These are phyloP conservation scores for Nakazawaea peltata DNA, from an alignment of 805 yeast genomes.

Conservation along the genomic window DNA sequence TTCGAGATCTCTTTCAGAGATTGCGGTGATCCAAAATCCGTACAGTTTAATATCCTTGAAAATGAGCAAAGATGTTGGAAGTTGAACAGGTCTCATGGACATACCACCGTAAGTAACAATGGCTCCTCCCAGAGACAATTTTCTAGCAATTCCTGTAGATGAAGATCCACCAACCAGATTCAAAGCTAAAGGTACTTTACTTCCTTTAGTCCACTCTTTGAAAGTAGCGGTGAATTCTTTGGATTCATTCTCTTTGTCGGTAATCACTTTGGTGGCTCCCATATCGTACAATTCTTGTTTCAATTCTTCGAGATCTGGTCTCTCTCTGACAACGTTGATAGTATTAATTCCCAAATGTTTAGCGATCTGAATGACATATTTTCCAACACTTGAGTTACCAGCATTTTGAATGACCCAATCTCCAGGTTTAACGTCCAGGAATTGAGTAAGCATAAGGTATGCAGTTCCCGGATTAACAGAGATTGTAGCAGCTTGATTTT, in stretches of 20 bases:
- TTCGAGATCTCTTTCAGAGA: conserved; percentile 51
- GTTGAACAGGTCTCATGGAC: conserved; percentile 91
- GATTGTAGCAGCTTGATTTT: conserved; percentile 76
- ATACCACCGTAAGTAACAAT: conserved; percentile 94
- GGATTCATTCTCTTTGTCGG: conserved; percentile 76
- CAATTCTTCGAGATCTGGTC: conserved; percentile 64
- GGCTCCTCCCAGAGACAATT: conserved; percentile 64
- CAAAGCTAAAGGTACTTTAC: conserved; percentile 65
- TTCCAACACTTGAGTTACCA: conserved; percentile 92
- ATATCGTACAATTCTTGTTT: conserved; percentile 42
- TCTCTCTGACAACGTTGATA: conserved; percentile 79
- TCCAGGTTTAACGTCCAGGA: conserved; percentile 50
- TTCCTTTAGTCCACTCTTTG: conserved; percentile 41
- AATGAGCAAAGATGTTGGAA: conserved; percentile 84
- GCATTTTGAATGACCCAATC: conserved; percentile 97
- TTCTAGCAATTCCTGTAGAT: conserved; percentile 75
- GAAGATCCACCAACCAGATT: conserved; percentile 94
- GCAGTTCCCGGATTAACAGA: conserved; percentile 93
- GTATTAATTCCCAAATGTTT: conserved; percentile 73
- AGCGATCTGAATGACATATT: conserved; percentile 84
- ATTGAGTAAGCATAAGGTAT: conserved; percentile 74
- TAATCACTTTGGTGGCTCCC: conserved; percentile 87
- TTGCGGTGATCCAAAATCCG: conserved; percentile 90
- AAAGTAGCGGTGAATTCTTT: conserved; percentile 57
- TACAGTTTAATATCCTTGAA: conserved; percentile 80